Evolutionary conservation across 768 basidiomycete genomes (phyloP), one percentile per base, ranked within the genome.

Genomic region (Russula lepida): DNA sequence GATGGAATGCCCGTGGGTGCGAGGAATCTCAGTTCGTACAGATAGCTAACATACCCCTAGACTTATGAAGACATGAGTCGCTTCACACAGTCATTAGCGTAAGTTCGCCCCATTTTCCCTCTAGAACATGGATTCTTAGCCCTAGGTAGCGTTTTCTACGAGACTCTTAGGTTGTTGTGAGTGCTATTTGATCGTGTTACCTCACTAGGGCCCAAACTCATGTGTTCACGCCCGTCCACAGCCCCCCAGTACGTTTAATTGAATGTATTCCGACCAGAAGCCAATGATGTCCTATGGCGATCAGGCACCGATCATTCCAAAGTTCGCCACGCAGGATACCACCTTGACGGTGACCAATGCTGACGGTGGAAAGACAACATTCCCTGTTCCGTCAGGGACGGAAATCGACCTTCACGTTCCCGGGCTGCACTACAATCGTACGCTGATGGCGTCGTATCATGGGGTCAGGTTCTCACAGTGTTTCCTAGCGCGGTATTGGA

Each of bases 361-460:
- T 4, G 66, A 72, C 12, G 81, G 79, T 25, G 74, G 77, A 62
- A 73, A 71, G 52, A 70, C 65, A 23, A 68, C 69, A 0, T 68
- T 82, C 7, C 73, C 74, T 12, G 69, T 82, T 46, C 80, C 80
- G 8, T 73, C 76, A 60, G 80, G 76, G 35, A 74, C 75, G 7
- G 52, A 63, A 11, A 58, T 82, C n/a, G 53, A 60, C 0, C 66
- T 82, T 15, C 68, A 75, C 63, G 69, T 73, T 2, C 66, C 73
- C 23, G 81, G 73, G 11, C 58, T 81, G 30, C 81, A 82, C 63
- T 76, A 81, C 60, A 82, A 82, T 66, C 79, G 81, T 81, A 69
- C 17, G 56, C 27, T 13, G 12, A 6, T n/a, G 1, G 19, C 15
- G 7, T 23, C 25, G 3, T 25, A 35, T 33, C 21, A 11, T 2